phyloP scores from a whole-genome alignment of 2,329 filamentous ascomycete genomes.

The Phialemoniopsis sp. region DNA sequence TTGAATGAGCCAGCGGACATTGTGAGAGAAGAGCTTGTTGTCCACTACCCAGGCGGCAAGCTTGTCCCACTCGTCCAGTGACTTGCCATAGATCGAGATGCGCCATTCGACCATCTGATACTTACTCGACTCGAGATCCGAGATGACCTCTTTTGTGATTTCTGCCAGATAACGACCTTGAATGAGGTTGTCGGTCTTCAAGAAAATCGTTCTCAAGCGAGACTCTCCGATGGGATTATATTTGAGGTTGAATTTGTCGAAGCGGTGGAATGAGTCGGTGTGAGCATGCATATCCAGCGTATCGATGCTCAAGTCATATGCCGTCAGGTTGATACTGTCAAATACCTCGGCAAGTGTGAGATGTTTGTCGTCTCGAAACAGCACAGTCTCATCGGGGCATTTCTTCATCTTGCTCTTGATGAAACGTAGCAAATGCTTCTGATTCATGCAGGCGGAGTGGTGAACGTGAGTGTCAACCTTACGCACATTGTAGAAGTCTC shows the following conservation, averaged over 20 bases:
- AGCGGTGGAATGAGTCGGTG: slow-evolving; percentile 96
- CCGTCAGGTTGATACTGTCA: slow-evolving; percentile 93
- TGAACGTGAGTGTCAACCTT: slow-evolving; percentile 99
- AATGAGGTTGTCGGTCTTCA: slow-evolving; percentile 98
- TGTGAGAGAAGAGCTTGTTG: slow-evolving; percentile 96
- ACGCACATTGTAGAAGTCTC: slow-evolving; percentile 98
- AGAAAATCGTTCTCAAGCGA: slow-evolving; percentile 90
- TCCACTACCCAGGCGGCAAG: slow-evolving; percentile 96
- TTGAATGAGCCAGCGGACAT: slow-evolving; percentile 95
- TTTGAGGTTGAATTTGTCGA: slow-evolving; percentile 99
- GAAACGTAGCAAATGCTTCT: slow-evolving; percentile 95
- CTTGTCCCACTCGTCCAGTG: slow-evolving; percentile 94
- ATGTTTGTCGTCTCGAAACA: slow-evolving; percentile 88
- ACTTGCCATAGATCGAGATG: slow-evolving; percentile 93
- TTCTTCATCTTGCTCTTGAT: slow-evolving; percentile 99
- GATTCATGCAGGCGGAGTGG: slow-evolving; percentile 99
- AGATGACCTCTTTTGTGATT: slow-evolving; percentile 96
- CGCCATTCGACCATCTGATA: slow-evolving; percentile 99
- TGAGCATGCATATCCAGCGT: slow-evolving; percentile 99
- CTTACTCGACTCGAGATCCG: slow-evolving; percentile 96
- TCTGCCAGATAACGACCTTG: slow-evolving; percentile 93
- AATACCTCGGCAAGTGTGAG: slow-evolving; percentile 92
- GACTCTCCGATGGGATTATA: slow-evolving; percentile 98
- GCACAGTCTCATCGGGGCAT: slow-evolving; percentile 86
- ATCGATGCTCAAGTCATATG: slow-evolving; percentile 96